Conservation (phyloP, 805 yeast species). For the Priceomyces melissophilus region DNA sequence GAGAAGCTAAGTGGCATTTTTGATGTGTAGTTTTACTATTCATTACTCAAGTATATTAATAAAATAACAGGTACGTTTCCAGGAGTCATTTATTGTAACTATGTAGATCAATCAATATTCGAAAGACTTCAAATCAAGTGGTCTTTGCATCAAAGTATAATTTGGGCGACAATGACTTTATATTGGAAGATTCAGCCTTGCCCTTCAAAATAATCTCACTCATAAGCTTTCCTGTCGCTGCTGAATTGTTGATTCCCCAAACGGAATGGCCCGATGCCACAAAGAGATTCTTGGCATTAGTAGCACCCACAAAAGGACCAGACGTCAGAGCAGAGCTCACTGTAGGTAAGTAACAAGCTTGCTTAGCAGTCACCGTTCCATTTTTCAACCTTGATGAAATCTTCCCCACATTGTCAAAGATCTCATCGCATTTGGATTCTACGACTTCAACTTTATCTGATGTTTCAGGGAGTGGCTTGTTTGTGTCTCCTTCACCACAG, state of each 20-base stretch:
- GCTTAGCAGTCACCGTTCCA: slow-evolving; percentile 77
- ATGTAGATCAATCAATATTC: not conserved
- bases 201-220: slow-evolving; percentile 88
- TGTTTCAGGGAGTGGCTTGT: slow-evolving; percentile 87
- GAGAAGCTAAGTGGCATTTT: slow-evolving; percentile 58
- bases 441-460: slow-evolving; percentile 92
- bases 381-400: slow-evolving; percentile 64
- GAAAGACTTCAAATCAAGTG: no score
- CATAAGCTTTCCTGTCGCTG: slow-evolving; percentile 92
- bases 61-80: slow-evolving; percentile 10
- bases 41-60: slow-evolving; percentile 7
- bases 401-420: slow-evolving; percentile 77
- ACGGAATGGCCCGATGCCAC: slow-evolving; percentile 94
- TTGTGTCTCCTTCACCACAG: slow-evolving; percentile 94
- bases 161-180: slow-evolving; percentile 80
- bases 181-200: slow-evolving; percentile 69
- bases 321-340: slow-evolving; percentile 87
- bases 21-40: slow-evolving; percentile 10
- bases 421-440: slow-evolving; percentile 80
- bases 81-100: not conserved
- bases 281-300: slow-evolving; percentile 74
- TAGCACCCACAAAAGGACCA: slow-evolving; percentile 93
- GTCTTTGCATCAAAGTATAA: slow-evolving; percentile 74
- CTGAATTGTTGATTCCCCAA: slow-evolving; percentile 98
- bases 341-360: slow-evolving; percentile 95